Percentiles rank a stretch among this genome's conserved stretches.
phyloP scores from a whole-genome alignment of 768 basidiomycete genomes.

The Favolaschia claudopus region DNA sequence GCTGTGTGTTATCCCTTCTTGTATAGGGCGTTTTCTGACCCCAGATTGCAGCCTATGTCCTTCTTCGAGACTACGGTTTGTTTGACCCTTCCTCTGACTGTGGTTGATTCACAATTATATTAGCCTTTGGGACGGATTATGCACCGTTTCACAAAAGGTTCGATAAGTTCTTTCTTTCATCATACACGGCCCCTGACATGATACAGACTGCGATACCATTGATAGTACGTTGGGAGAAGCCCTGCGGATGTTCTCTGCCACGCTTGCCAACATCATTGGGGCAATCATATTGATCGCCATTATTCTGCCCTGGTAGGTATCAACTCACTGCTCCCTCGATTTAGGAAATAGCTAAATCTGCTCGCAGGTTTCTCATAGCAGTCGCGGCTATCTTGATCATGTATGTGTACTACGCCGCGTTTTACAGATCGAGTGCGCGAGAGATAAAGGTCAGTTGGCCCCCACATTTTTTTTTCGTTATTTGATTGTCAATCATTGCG shows the following conservation, averaged over 20 bases:
- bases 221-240: constrained; percentile 81
- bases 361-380: constrained; percentile 86
- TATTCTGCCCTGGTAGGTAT: constrained; percentile 81
- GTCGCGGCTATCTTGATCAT: constrained; percentile 63
- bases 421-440: constrained; percentile 87
- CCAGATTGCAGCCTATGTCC: constrained; percentile 65
- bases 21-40: neutral
- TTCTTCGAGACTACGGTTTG: constrained; percentile 88
- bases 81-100: neutral
- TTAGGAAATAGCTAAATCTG: too few relatives aligned
- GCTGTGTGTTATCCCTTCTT: too few relatives aligned
- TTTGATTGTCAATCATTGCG: neutral
- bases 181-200: constrained; percentile 11
- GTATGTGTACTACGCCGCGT: constrained; percentile 77
- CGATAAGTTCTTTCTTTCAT: neutral
- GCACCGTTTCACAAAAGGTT: constrained; percentile 88
- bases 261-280: constrained; percentile 71
- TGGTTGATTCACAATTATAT: constrained; percentile 12
- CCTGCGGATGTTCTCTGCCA: constrained; percentile 74
- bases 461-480: neutral
- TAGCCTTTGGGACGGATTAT: constrained; percentile 87
- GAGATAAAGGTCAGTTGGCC: constrained; percentile 73
- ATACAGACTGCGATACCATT: constrained; percentile 76
- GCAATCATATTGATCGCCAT: constrained; percentile 82
- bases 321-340: too few relatives aligned